These are phyloP conservation scores for Venturia nashicola DNA, from an alignment of 2,329 filamentous ascomycete species.

Conservation along the genomic window DNA sequence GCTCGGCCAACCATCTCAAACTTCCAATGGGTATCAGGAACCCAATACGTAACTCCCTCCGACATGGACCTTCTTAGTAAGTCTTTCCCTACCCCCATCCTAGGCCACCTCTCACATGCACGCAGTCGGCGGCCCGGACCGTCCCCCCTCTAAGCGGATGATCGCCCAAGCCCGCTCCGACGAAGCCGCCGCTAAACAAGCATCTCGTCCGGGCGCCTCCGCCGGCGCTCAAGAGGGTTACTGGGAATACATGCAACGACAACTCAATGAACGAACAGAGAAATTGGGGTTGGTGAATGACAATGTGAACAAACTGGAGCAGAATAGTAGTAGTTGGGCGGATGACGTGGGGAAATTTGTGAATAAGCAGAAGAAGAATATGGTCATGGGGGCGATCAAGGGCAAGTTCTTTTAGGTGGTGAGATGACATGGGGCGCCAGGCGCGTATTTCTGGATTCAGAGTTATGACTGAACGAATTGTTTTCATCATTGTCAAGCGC, in stretches of 20 bases:
- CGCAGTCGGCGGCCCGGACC: conserved; percentile 65
- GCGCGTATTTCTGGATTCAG: too few relatives aligned
- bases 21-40: conserved; percentile 91
- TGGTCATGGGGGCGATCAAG: conserved; percentile 49
- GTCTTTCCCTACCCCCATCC: conserved; percentile 15
- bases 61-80: conserved; percentile 72
- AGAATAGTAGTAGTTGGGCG: conserved; percentile 72
- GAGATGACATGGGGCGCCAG: not conserved
- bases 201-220: conserved; percentile 17
- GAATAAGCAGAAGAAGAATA: conserved; percentile 72
- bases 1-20: conserved; percentile 87
- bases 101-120: conserved; percentile 17
- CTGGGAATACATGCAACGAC: conserved; percentile 69
- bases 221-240: conserved; percentile 45
- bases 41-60: conserved; percentile 73
- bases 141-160: conserved; percentile 83
- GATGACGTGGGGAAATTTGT: conserved; percentile 83
- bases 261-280: conserved; percentile 84
- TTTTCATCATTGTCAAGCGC: too few relatives aligned
- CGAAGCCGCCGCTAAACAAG: conserved; percentile 25
- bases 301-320: conserved; percentile 68
- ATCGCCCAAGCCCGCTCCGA: conserved; percentile 52
- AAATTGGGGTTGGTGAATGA: conserved; percentile 74
- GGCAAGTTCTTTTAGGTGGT: conserved; percentile 27
- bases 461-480: too few relatives aligned